phyloP scores from a whole-genome alignment of 768 basidiomycete genomes.

The Mycena haematopus region DNA sequence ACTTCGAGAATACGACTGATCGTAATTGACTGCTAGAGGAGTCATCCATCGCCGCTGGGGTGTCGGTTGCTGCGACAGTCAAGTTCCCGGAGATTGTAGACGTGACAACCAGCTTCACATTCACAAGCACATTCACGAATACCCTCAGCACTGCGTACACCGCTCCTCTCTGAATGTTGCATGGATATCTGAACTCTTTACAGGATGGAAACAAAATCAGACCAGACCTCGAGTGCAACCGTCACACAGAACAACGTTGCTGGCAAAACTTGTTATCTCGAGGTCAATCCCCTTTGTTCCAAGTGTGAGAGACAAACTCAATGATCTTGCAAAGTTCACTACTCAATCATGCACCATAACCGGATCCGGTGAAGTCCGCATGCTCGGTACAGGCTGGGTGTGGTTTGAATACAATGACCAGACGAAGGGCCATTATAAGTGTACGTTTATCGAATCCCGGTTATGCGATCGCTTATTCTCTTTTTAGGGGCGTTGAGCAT shows the following conservation, averaged over 20 bases:
- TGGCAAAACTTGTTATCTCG: slow-evolving; percentile 20
- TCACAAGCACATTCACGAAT: slow-evolving; percentile 13
- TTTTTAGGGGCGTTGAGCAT: slow-evolving; percentile 22
- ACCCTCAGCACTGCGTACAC: slow-evolving; percentile 13
- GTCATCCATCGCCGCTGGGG: slow-evolving; percentile 3
- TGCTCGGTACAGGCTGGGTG: slow-evolving; percentile 27
- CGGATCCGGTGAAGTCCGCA: slow-evolving; percentile 19
- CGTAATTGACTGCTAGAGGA: background rate
- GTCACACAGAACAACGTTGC: slow-evolving; percentile 11
- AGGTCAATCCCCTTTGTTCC: background rate
- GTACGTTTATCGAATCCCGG: background rate
- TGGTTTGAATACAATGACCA: slow-evolving; percentile 27
- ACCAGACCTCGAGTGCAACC: slow-evolving; percentile 1
- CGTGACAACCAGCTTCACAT: slow-evolving; percentile 3
- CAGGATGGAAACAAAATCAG: background rate
- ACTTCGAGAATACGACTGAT: background rate
- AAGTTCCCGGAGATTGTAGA: slow-evolving; percentile 9
- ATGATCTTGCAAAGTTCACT: background rate
- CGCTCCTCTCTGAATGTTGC: background rate
- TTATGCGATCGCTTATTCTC: background rate
- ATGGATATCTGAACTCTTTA: background rate
- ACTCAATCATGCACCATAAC: slow-evolving; percentile 22
- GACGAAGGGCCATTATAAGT: slow-evolving; percentile 26
- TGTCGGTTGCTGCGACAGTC: background rate
- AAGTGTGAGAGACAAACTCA: background rate